Conservation (phyloP, 106 monocot species). For the Acorus gramineus region DNA sequence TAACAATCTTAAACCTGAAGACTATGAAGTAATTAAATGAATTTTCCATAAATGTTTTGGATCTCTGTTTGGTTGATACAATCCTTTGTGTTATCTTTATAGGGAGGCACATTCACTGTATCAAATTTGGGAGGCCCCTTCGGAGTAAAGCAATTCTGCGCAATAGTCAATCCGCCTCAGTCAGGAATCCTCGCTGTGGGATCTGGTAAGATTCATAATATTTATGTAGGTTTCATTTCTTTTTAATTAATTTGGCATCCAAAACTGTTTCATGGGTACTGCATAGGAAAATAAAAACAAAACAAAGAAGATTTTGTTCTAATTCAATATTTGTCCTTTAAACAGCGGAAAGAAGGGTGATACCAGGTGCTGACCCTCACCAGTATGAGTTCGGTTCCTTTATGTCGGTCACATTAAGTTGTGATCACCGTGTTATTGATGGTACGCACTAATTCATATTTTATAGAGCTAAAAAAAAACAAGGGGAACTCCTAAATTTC, state of each 20-base stretch:
- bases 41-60: background rate
- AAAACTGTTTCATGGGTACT: background rate
- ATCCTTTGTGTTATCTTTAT: background rate
- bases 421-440: conserved; percentile 96
- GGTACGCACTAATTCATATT: conserved; percentile 24
- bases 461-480: no score
- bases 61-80: background rate
- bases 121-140: conserved; percentile 97
- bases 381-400: conserved; percentile 79
- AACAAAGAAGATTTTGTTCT: no score
- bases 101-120: conserved; percentile 98
- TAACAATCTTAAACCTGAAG: conserved; percentile 77
- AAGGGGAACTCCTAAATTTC: no score
- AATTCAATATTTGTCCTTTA: background rate
- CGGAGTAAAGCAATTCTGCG: conserved; percentile 95
- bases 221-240: no score
- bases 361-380: conserved; percentile 48
- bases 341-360: conserved; percentile 86
- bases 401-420: conserved; percentile 92
- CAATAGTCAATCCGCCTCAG: conserved; percentile 96
- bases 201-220: conserved; percentile 39
- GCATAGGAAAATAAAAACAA: background rate
- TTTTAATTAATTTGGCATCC: no score
- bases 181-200: conserved; percentile 93
- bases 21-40: conserved; percentile 64